Evolutionary conservation across 257 asterid genomes (phyloP), one percentile per base, ranked within the genome.

Genomic region (Solanum habrochaites): DNA sequence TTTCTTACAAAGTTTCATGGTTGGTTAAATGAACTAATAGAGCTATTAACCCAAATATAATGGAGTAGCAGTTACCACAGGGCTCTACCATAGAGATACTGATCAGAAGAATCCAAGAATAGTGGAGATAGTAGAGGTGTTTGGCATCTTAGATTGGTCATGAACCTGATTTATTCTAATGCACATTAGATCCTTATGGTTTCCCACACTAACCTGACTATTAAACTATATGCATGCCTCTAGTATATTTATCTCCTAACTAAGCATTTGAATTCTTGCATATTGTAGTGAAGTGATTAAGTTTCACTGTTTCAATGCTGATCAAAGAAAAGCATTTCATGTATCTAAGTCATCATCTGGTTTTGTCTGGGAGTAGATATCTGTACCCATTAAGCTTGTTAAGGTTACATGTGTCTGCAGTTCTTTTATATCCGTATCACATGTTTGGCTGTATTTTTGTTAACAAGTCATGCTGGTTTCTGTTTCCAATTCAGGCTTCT

Each of bases 401-500:
- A 49, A 81, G 85, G 64, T 27, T 49, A 70, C 23, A 11, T 27
- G 66, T 75, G 40, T 25, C 73, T 85, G 64, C 20, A 21, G 37
- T 69, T 88, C 85, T 29, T 67, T 18, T 49, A 49, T 81, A 29
- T 29, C 31, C 3, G 31, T 20, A 81, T 49, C 85, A 81, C 85
- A 81, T 81, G 45, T 74, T 47, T 89, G 82, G 39, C 88, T 80
- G 80, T 89, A 49, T 77, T 89, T 90, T 89, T 91, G 88, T 88
- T 90, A 66, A 66, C 39, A 92, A 85, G 83, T 83, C 90, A 66
- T 80, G 85, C 49, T 88, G 87, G 86, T 90, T 43, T 88, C 90
- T 91, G 25, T 89, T 64, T 90, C 87, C 88, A 84, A 91, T 93
- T 84, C 98, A 97, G 99, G 99, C 98, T 86, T 95, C 99, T 86